These are phyloP conservation scores for Cytospora chrysosperma DNA, from an alignment of 2,329 filamentous ascomycete species.

Conservation along the genomic window DNA sequence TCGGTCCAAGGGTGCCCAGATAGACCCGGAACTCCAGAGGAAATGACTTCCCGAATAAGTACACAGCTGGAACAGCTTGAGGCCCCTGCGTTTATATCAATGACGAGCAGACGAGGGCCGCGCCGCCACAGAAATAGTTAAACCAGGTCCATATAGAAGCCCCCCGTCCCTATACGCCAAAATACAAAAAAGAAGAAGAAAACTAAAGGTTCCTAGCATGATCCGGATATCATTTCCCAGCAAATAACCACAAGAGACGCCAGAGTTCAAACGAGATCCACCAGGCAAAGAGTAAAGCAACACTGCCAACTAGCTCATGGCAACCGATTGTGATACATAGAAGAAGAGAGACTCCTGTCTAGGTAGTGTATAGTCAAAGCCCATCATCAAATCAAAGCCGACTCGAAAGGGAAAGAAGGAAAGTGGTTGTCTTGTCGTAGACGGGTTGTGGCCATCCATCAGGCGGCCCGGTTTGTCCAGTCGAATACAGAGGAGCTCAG, in stretches of 20 bases:
- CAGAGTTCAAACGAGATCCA: not conserved
- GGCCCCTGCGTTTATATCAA: not conserved
- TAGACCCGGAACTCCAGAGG: not conserved
- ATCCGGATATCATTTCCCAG: slow-evolving; percentile 17
- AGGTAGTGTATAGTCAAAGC: not conserved
- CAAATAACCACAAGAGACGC: slow-evolving; percentile 7
- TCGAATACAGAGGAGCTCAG: not conserved
- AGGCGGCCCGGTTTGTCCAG: no score
- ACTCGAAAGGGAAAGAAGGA: no score
- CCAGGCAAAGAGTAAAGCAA: not conserved
- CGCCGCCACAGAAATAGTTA: not conserved
- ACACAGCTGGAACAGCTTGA: not conserved
- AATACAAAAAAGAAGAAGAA: no score
- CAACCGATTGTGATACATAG: not conserved
- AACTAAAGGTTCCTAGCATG: slow-evolving; percentile 10
- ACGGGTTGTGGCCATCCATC: no score
- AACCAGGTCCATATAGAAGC: not conserved
- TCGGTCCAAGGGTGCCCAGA: not conserved
- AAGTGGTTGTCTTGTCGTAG: no score
- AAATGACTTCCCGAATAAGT: not conserved
- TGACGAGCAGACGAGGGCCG: not conserved
- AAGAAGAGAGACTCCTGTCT: not conserved
- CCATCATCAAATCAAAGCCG: not conserved
- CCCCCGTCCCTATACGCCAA: not conserved
- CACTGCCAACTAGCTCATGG: not conserved